A percentile compares a stretch with the other conserved stretches of the same genome.
These are phyloP conservation scores for Acanthamoeba healyi DNA, from an alignment of 208 protist genomes.

Conservation along the genomic window DNA sequence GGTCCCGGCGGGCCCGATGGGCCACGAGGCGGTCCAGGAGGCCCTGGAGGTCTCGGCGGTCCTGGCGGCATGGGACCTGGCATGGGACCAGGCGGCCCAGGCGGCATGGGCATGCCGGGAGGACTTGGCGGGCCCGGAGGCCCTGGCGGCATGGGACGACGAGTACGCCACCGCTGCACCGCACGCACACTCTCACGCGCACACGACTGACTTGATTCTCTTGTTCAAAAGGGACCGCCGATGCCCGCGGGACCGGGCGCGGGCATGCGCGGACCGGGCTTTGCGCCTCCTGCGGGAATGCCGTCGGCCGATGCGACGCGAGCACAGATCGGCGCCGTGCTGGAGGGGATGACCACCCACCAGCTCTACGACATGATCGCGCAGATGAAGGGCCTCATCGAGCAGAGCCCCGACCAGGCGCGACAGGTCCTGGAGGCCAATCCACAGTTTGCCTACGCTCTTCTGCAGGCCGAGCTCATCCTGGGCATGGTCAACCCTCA, in stretches of 20 bases:
- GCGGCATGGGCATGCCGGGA: neutral
- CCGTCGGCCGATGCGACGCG: neutral
- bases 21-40: neutral
- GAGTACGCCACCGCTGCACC: too few species aligned
- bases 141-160: neutral
- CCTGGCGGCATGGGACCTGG: neutral
- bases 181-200: too few species aligned
- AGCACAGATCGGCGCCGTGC: conserved; percentile 21
- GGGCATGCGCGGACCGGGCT: neutral
- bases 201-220: neutral
- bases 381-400: conserved; percentile 76
- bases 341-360: conserved; percentile 57
- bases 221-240: neutral
- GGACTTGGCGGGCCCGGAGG: neutral
- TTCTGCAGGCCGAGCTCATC: conserved; percentile 82
- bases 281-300: neutral
- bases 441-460: conserved; percentile 85
- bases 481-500: conserved; percentile 82
- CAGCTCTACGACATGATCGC: conserved; percentile 66
- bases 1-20: neutral
- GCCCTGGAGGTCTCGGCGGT: neutral
- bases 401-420: conserved; percentile 82
- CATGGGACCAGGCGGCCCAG: neutral
- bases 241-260: neutral
- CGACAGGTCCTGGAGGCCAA: conserved; percentile 79